Percentiles rank a stretch among this genome's conserved stretches.
These are phyloP conservation scores for Aspergillus thermomutatus DNA, from an alignment of 2,329 filamentous ascomycete species.

Conservation along the genomic window DNA sequence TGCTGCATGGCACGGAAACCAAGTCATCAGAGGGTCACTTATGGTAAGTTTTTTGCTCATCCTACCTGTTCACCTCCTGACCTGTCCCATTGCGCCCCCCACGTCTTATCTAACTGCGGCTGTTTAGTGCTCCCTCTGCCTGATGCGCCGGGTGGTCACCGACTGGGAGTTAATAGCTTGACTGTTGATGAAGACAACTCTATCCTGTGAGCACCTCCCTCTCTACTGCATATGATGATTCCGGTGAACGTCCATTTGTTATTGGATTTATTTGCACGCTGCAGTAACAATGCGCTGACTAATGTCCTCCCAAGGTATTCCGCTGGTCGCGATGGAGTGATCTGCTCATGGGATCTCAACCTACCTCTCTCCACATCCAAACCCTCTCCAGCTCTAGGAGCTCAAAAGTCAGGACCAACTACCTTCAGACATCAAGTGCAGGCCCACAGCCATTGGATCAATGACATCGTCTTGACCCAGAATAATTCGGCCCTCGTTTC, in stretches of 20 bases:
- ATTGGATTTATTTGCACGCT: neutral
- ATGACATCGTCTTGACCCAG: constrained; percentile 80
- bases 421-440: constrained; percentile 63
- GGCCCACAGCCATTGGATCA: constrained; percentile 95
- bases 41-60: constrained; percentile 50
- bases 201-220: constrained; percentile 68
- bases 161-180: constrained; percentile 91
- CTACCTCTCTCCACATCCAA: constrained; percentile 32
- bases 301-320: constrained; percentile 67
- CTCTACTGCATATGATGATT: neutral
- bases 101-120: neutral
- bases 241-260: too few relatives aligned
- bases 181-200: constrained; percentile 79
- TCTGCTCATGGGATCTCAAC: constrained; percentile 87
- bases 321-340: constrained; percentile 87
- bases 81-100: neutral
- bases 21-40: constrained; percentile 65
- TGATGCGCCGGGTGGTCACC: constrained; percentile 76
- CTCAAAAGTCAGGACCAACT: constrained; percentile 40
- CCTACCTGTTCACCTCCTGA: neutral
- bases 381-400: constrained; percentile 12
- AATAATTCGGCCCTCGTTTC: constrained; percentile 78
- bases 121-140: constrained; percentile 65
- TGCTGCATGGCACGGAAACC: constrained; percentile 63
- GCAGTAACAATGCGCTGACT: neutral